These are phyloP conservation scores for Rhodomyrtus psidioides DNA, from an alignment of 441 rosid genomes.

Conservation along the genomic window DNA sequence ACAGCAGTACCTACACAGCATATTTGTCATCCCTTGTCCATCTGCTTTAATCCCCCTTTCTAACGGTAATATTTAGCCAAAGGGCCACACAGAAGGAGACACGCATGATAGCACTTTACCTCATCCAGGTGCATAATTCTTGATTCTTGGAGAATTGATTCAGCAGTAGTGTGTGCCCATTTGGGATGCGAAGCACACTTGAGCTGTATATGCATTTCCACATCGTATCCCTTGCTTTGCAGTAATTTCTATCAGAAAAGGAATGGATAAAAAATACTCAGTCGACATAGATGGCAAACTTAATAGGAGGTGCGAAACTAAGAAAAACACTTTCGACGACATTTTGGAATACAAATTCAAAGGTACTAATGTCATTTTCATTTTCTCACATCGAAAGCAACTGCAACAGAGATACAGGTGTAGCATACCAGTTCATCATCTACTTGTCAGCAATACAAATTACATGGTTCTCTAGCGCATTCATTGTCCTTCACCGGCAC, in stretches of 20 bases:
- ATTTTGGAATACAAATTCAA: not conserved
- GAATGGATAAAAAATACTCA: not conserved
- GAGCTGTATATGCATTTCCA: slow-evolving; percentile 33
- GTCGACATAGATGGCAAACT: not conserved
- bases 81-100: not conserved
- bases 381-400: not conserved
- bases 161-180: slow-evolving; percentile 24
- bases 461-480: not conserved
- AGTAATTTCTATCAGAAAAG: slow-evolving; percentile 44
- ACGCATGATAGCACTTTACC: slow-evolving; percentile 27
- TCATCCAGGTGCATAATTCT: slow-evolving; percentile 70
- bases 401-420: not conserved
- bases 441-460: not conserved
- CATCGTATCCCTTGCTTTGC: slow-evolving; percentile 37
- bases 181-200: slow-evolving; percentile 24
- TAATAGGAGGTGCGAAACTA: not conserved
- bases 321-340: not conserved
- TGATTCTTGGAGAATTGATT: slow-evolving; percentile 46
- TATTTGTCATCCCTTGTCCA: not conserved
- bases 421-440: not conserved
- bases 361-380: not conserved
- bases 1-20: not conserved
- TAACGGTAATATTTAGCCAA: not conserved
- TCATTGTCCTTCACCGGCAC: not conserved
- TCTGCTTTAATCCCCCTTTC: not conserved